Conservation (phyloP, 164 flowering plant genomes). For the Macadamia integrifolia region DNA sequence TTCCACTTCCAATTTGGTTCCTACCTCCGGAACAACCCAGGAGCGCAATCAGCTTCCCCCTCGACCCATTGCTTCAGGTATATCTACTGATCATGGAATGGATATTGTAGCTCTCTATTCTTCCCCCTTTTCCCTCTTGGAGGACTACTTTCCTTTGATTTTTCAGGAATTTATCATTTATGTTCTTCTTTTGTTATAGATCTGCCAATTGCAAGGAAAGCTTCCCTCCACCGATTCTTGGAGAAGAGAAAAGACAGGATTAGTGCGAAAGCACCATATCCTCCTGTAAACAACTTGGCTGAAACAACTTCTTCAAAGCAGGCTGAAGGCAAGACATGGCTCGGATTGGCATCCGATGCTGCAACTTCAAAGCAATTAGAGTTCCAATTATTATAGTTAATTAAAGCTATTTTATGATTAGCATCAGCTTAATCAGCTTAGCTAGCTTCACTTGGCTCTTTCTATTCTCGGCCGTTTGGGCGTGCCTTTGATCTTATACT, state of each 20-base stretch:
- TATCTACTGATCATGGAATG: background rate
- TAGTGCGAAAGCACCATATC: slow-evolving; percentile 50
- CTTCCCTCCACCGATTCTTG: slow-evolving; percentile 68
- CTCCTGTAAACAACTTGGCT: slow-evolving; percentile 14
- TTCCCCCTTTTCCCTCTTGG: background rate
- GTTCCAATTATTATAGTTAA: background rate
- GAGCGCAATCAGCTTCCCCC: slow-evolving; percentile 17
- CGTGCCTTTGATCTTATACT: too few relatives aligned
- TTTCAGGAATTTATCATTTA: background rate
- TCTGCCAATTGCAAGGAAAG: slow-evolving; percentile 70
- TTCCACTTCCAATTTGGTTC: slow-evolving; percentile 5
- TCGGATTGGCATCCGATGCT: slow-evolving; percentile 39
- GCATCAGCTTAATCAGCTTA: too few relatives aligned
- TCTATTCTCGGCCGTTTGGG: too few relatives aligned
- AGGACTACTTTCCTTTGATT: background rate
- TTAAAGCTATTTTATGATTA: background rate
- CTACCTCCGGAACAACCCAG: slow-evolving; percentile 7
- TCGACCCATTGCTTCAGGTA: slow-evolving; percentile 29
- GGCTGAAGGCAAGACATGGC: slow-evolving; percentile 46
- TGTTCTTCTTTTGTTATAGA: slow-evolving; percentile 26
- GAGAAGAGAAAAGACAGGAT: slow-evolving; percentile 90
- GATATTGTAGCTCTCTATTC: background rate
- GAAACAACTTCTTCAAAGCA: slow-evolving; percentile 14
- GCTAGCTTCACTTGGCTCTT: too few relatives aligned
- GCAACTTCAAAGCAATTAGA: slow-evolving; percentile 16